phyloP scores from a whole-genome alignment of 2,329 filamentous ascomycete genomes.

The Claviceps sp. region DNA sequence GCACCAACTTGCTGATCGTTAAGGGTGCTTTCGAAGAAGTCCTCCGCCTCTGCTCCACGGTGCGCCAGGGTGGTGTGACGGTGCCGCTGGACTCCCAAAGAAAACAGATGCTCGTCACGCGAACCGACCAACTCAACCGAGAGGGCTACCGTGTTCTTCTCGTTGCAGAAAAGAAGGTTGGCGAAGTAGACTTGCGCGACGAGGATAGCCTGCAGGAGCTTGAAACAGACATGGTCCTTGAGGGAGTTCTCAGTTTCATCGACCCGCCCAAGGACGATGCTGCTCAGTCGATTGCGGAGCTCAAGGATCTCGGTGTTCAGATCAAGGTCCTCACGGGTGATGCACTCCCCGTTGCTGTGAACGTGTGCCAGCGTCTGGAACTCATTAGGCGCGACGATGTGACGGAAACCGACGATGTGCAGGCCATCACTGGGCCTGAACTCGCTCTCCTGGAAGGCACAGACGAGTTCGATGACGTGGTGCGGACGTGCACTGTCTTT shows the following conservation, averaged over 20 bases:
- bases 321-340: constrained; percentile 18
- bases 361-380: constrained; percentile 14
- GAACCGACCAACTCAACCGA: constrained; percentile 8
- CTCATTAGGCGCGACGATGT: constrained; percentile 9
- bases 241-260: constrained; percentile 17
- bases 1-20: constrained; percentile 15
- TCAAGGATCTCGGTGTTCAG: constrained; percentile 13
- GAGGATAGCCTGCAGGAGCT: constrained; percentile 12
- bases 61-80: constrained; percentile 8
- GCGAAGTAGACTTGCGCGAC: constrained; percentile 6
- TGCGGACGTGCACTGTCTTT: constrained; percentile 14
- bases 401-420: constrained; percentile 9
- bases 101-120: constrained; percentile 7
- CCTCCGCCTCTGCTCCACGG: constrained; percentile 10
- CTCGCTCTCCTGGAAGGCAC: constrained; percentile 9
- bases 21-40: constrained; percentile 19
- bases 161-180: constrained; percentile 12
- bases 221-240: constrained; percentile 14
- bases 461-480: constrained; percentile 12
- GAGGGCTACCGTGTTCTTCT: constrained; percentile 14
- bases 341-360: constrained; percentile 15
- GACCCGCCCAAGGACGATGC: constrained; percentile 18
- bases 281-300: constrained; percentile 11
- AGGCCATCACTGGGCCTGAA: constrained; percentile 15
- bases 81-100: constrained; percentile 9